These are phyloP conservation scores for Alternaria burnsii DNA, from an alignment of 2,329 filamentous ascomycete genomes.

Conservation along the genomic window DNA sequence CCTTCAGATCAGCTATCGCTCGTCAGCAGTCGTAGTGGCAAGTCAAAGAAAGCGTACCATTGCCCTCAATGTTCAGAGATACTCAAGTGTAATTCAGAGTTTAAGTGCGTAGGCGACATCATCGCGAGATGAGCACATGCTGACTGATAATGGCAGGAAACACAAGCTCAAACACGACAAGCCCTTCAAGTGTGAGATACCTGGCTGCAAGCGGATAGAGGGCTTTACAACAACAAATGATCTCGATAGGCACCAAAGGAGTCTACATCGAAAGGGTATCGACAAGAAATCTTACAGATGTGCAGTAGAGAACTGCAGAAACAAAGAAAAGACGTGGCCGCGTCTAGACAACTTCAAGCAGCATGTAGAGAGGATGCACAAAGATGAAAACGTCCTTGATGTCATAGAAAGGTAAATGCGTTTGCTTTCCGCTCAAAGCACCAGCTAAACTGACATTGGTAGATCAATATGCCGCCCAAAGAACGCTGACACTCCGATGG, in stretches of 20 bases:
- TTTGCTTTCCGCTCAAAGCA: background rate
- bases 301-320: constrained; percentile 63
- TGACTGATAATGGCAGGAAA: constrained; percentile 66
- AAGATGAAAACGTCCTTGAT: constrained; percentile 53
- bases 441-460: constrained; percentile 21
- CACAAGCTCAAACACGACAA: constrained; percentile 76
- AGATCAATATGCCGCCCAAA: constrained; percentile 36
- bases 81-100: constrained; percentile 48
- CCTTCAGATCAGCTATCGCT: constrained; percentile 37
- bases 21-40: constrained; percentile 36
- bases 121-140: background rate
- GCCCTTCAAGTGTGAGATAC: constrained; percentile 68
- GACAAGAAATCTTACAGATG: constrained; percentile 64
- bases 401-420: constrained; percentile 58
- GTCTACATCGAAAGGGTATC: constrained; percentile 67
- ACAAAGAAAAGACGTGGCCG: constrained; percentile 76
- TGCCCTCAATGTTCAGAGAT: constrained; percentile 35
- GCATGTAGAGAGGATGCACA: constrained; percentile 77
- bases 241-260: constrained; percentile 78
- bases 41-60: constrained; percentile 20
- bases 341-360: constrained; percentile 86
- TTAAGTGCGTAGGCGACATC: constrained; percentile 41
- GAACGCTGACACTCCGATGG: constrained; percentile 6
- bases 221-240: constrained; percentile 86
- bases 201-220: constrained; percentile 64